Evolutionary conservation across 768 basidiomycete species (phyloP), one percentile per base, ranked within the genome.

Genomic region (Kwoniella europaea): DNA sequence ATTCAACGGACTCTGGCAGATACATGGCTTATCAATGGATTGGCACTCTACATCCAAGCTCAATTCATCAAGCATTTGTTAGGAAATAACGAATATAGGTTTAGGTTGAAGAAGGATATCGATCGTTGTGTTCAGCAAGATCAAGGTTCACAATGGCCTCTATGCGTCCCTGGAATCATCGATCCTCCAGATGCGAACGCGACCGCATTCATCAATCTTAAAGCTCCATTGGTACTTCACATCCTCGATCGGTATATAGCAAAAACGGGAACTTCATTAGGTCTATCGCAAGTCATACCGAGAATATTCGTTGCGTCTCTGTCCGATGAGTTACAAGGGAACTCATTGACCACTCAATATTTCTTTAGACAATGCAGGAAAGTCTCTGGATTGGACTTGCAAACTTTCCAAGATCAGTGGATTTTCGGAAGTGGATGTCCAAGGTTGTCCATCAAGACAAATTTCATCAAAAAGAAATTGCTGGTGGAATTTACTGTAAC

Each of bases 401-500:
- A 91, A 65, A 88, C 89, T 35, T 99, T 99, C 80, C 92, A 93
- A n/a, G 94, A 98, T 79, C 96, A 98, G 82, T 99, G 97, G 97
- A 93, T 99, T 72, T 97, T 94, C 79, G 95, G 95, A 13, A 94
- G 92, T 82, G 97, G 97, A 22, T 97, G 94, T 82, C 97, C 97
- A 0, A 88, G 90, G 2, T 94, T 99, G 81, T 89, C 88, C 0
- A 92, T 99, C 82, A 89, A 90, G 13, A 94, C 96, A 0, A 90
- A 90, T 44, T 98, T 98, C 85, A 96, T 98, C 82, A 87, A 94
- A 79, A 98, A 98, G 87, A 94, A 94, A 85, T 97, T 98, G 91
- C 91, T 94, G 1, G 93, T 99, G 46, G 97, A 98, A 83, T 91
- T 99, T 73, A 91, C 91, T 3, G 94, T 98, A 89, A 87, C 90